Conservation (phyloP, 495 filamentous ascomycete species). For the Tetracladium marchalianum region DNA sequence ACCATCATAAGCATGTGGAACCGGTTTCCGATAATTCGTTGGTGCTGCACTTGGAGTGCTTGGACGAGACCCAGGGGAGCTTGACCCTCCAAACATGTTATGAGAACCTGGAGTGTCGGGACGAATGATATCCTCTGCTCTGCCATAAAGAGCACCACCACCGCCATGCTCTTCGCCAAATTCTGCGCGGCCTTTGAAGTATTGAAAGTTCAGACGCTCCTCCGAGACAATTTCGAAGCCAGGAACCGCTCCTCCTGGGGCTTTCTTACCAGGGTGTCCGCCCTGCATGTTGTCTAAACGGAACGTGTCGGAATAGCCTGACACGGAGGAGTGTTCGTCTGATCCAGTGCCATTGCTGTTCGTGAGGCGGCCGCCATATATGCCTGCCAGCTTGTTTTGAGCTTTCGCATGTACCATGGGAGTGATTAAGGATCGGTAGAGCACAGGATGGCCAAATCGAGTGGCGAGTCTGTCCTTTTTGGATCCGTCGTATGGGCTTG, state of each 20-base stretch:
- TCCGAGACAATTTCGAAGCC: slow-evolving; percentile 88
- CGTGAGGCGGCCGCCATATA: slow-evolving; percentile 73
- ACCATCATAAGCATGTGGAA: slow-evolving; percentile 10
- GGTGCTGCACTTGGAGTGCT: slow-evolving; percentile 9
- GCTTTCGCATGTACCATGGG: slow-evolving; percentile 95
- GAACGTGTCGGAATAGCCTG: slow-evolving; percentile 54
- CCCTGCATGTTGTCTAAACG: slow-evolving; percentile 77
- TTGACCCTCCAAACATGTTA: slow-evolving; percentile 19
- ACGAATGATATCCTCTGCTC: slow-evolving; percentile 52
- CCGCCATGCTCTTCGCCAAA: slow-evolving; percentile 84
- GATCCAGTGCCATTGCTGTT: slow-evolving; percentile 40
- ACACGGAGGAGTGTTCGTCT: slow-evolving; percentile 49
- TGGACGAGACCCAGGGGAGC: slow-evolving; percentile 3
- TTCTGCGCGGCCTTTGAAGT: slow-evolving; percentile 80
- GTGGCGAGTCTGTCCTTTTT: slow-evolving; percentile 62
- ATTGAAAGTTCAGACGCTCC: slow-evolving; percentile 82
- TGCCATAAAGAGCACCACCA: slow-evolving; percentile 61
- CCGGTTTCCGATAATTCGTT: background rate
- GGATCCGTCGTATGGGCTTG: slow-evolving; percentile 13
- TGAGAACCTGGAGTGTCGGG: slow-evolving; percentile 55
- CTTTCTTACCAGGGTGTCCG: slow-evolving; percentile 59
- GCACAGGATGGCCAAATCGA: slow-evolving; percentile 83
- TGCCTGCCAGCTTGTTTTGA: slow-evolving; percentile 64
- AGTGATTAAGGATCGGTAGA: slow-evolving; percentile 80
- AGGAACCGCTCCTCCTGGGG: slow-evolving; percentile 28